Evolutionary conservation across 1,284 basidiomycete genomes (phyloP).

Genomic region (Ganoderma sp.): DNA sequence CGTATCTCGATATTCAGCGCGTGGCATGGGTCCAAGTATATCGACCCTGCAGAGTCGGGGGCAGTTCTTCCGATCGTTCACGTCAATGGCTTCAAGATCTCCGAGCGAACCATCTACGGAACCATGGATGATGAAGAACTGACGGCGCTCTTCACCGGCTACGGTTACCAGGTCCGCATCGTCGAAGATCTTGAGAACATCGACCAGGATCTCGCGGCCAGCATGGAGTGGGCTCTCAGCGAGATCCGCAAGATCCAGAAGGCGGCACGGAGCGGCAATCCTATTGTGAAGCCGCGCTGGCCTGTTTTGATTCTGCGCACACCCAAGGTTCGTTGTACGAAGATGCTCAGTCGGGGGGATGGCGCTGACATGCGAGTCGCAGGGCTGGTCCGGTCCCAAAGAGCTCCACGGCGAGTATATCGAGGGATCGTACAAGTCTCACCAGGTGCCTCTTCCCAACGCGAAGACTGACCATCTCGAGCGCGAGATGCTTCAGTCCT

Average conservation of each 20-base stretch:
- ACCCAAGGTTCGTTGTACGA: conserved; percentile 59
- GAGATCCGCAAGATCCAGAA: conserved; percentile 82
- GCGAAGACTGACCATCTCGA: conserved; percentile 70
- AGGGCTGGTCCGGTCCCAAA: conserved; percentile 75
- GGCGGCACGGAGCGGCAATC: conserved; percentile 75
- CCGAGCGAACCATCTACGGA: conserved; percentile 86
- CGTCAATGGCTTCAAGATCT: conserved; percentile 87
- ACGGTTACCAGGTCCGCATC: conserved; percentile 87
- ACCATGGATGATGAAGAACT: conserved; percentile 90
- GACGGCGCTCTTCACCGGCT: conserved; percentile 74
- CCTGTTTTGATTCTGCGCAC: conserved; percentile 84
- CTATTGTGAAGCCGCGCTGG: conserved; percentile 86
- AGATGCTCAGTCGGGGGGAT: background rate
- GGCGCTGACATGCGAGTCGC: background rate
- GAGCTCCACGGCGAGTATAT: conserved; percentile 68
- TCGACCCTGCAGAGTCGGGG: conserved; percentile 90
- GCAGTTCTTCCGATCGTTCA: conserved; percentile 89
- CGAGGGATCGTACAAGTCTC: conserved; percentile 78
- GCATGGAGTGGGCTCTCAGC: conserved; percentile 81
- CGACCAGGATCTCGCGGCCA: conserved; percentile 75
- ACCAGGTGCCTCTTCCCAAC: conserved; percentile 83
- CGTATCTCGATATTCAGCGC: conserved; percentile 46
- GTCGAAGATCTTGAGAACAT: conserved; percentile 75
- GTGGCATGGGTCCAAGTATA: conserved; percentile 87
- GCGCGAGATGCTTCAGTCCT: conserved; percentile 65